Evolutionary conservation across 345 rosid species (phyloP).

Genomic region (Clarkia xantiana): DNA sequence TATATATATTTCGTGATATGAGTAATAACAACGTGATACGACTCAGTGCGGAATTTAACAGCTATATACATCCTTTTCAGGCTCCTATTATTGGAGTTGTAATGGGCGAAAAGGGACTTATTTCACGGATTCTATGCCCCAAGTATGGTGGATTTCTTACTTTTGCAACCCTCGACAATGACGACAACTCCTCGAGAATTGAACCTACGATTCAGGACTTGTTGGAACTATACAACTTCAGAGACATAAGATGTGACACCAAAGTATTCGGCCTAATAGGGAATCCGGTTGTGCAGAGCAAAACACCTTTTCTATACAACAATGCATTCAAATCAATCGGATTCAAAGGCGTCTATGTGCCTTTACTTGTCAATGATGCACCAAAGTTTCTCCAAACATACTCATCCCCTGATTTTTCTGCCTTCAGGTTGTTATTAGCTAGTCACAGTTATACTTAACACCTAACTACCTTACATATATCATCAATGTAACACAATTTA

Average conservation of each 20-base stretch:
- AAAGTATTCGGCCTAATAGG: slow-evolving; percentile 81
- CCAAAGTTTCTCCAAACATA: slow-evolving; percentile 55
- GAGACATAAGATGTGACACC: slow-evolving; percentile 67
- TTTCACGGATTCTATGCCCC: slow-evolving; percentile 77
- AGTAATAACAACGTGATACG: no score
- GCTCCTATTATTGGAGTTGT: slow-evolving; percentile 71
- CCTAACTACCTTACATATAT: no score
- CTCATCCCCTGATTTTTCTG: slow-evolving; percentile 75
- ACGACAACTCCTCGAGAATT: slow-evolving; percentile 74
- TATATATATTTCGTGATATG: no score
- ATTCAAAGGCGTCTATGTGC: slow-evolving; percentile 61
- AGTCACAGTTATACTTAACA: no score
- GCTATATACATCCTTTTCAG: slow-evolving; percentile 28
- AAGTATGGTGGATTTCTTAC: slow-evolving; percentile 88
- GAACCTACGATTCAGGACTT: slow-evolving; percentile 74
- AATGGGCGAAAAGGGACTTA: slow-evolving; percentile 89
- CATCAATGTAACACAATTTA: no score
- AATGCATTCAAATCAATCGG: slow-evolving; percentile 78
- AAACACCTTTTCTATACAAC: slow-evolving; percentile 71
- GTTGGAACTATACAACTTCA: slow-evolving; percentile 66
- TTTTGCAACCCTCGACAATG: slow-evolving; percentile 74
- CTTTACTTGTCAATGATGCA: slow-evolving; percentile 65
- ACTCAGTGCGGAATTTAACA: no score
- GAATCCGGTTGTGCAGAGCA: slow-evolving; percentile 89
- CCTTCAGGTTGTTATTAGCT: no score